These are phyloP conservation scores for Cicer judaicum DNA, from an alignment of 306 rosid species.

Conservation along the genomic window DNA sequence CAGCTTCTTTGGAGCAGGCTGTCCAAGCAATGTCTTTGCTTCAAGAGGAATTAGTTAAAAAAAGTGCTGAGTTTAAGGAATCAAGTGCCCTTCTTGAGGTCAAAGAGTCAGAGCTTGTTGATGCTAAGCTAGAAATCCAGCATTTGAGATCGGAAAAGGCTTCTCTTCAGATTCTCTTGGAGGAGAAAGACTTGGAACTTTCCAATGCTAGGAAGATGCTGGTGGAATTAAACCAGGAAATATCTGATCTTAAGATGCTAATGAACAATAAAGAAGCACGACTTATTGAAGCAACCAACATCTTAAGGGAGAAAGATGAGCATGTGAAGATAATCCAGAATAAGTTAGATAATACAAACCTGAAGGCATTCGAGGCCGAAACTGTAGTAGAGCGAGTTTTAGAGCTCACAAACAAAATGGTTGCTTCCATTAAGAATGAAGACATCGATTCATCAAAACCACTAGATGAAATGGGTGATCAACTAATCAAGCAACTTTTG, in stretches of 20 bases:
- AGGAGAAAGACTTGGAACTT: conserved; percentile 85
- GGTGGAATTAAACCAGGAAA: conserved; percentile 66
- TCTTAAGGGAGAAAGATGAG: conserved; percentile 88
- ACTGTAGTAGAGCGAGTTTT: conserved; percentile 65
- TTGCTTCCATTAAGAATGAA: conserved; percentile 61
- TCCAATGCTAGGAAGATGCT: conserved; percentile 71
- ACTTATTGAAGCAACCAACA: conserved; percentile 70
- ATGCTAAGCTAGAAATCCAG: conserved; percentile 83
- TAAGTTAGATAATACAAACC: conserved; percentile 60
- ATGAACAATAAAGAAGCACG: conserved; percentile 70
- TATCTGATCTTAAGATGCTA: conserved; percentile 69
- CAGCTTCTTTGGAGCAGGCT: conserved; percentile 67
- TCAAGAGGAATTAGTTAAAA: conserved; percentile 59
- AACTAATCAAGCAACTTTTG: conserved; percentile 45
- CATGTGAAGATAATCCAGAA: conserved; percentile 56
- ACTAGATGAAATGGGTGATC: conserved; percentile 46
- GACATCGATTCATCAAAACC: conserved; percentile 37
- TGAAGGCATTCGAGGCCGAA: conserved; percentile 75
- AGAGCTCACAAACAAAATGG: conserved; percentile 76
- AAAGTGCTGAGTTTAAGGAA: conserved; percentile 55
- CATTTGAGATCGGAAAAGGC: conserved; percentile 78
- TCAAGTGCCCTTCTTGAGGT: conserved; percentile 57
- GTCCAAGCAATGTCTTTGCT: conserved; percentile 62
- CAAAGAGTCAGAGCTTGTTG: conserved; percentile 73
- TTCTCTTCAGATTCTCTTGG: conserved; percentile 68